Evolutionary conservation across 2,329 filamentous ascomycete genomes (phyloP).

Genomic region (Penicillium decumbens): DNA sequence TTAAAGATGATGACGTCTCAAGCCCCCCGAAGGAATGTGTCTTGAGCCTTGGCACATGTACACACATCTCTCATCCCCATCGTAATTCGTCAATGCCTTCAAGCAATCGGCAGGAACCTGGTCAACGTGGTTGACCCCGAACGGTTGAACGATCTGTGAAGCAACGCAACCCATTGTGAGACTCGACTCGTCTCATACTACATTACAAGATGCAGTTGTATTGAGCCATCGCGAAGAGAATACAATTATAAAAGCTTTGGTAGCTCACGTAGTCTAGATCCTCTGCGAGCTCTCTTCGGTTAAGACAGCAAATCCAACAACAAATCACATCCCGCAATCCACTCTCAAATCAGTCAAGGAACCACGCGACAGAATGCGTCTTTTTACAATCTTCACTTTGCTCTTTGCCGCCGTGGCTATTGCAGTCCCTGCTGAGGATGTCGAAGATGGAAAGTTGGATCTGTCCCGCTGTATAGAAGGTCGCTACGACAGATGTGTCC

Average conservation of each 20-base stretch:
- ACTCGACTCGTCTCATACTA: neutral
- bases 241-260: neutral
- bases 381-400: neutral
- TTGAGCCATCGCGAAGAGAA: neutral
- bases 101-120: neutral
- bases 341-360: neutral
- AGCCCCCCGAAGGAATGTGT: neutral
- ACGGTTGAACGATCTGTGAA: neutral
- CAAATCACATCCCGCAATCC: neutral
- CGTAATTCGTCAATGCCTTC: neutral
- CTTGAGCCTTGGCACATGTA: neutral
- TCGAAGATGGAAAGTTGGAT: neutral
- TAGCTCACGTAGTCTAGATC: neutral
- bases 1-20: neutral
- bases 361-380: constrained; percentile 4
- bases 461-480: neutral
- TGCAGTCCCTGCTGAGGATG: constrained; percentile 2
- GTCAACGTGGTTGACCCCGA: neutral
- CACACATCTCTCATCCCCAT: neutral
- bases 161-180: neutral
- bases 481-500: constrained; percentile 4
- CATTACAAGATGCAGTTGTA: neutral
- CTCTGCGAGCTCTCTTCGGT: neutral
- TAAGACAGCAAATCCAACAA: neutral
- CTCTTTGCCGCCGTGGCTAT: constrained; percentile 8